Evolutionary conservation across 441 rosid genomes (phyloP).

Genomic region (Pelargonium fulgidum): DNA sequence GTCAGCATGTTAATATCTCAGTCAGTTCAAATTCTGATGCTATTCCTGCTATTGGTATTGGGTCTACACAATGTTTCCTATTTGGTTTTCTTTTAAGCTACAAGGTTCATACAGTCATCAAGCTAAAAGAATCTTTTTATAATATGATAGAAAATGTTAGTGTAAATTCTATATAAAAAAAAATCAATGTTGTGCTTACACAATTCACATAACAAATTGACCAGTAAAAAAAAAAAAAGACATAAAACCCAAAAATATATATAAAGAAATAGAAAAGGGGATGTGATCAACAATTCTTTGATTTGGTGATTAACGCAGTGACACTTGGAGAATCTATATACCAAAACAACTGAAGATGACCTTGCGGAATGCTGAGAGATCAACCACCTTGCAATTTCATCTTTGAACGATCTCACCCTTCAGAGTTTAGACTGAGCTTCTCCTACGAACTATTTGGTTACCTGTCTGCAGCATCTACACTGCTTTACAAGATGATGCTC

Average conservation of each 20-base stretch:
- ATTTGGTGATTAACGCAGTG: slow-evolving; percentile 29
- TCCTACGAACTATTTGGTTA: slow-evolving; percentile 24
- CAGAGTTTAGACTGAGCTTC: slow-evolving; percentile 18
- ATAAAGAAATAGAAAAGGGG: slow-evolving; percentile 11
- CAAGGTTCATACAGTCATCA: neutral
- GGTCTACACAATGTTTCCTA: too few species aligned
- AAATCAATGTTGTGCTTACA: slow-evolving; percentile 27
- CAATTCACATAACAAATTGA: slow-evolving; percentile 24
- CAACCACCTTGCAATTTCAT: slow-evolving; percentile 26
- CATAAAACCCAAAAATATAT: slow-evolving; percentile 16
- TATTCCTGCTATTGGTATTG: too few species aligned
- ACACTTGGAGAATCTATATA: slow-evolving; percentile 24
- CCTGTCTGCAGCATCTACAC: slow-evolving; percentile 34
- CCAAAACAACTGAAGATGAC: slow-evolving; percentile 25
- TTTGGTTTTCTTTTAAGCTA: too few species aligned
- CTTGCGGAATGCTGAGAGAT: slow-evolving; percentile 2
- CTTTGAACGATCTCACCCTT: slow-evolving; percentile 32
- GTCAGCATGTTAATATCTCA: too few species aligned
- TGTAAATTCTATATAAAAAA: slow-evolving; percentile 21
- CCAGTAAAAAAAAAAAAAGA: neutral
- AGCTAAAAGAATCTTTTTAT: slow-evolving; percentile 6
- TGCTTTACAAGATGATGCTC: slow-evolving; percentile 58
- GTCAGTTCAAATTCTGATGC: too few species aligned
- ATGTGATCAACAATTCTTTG: slow-evolving; percentile 39
- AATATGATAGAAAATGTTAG: slow-evolving; percentile 17